A percentile compares a stretch with the other conserved stretches of the same genome.
Evolutionary conservation across 768 basidiomycete species (phyloP).

Genomic region (Amanita rubescens): DNA sequence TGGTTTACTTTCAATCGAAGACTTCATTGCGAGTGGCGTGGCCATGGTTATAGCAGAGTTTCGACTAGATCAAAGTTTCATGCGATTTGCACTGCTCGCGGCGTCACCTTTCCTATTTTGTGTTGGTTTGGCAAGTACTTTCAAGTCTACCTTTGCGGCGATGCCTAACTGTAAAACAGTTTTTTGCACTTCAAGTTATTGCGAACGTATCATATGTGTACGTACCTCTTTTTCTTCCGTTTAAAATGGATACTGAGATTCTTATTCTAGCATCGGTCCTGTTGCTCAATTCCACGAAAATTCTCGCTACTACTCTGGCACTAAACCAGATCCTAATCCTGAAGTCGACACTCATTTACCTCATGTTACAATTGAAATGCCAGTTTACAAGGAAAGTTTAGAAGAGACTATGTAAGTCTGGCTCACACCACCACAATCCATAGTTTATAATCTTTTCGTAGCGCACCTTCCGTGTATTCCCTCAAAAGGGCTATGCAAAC

Average conservation of each 20-base stretch:
- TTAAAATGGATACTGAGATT: conserved; percentile 54
- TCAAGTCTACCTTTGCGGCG: neutral
- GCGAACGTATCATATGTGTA: conserved; percentile 61
- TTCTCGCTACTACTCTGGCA: conserved; percentile 75
- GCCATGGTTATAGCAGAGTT: conserved; percentile 58
- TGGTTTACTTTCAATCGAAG: conserved; percentile 26
- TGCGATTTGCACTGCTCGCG: conserved; percentile 57
- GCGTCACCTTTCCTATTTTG: conserved; percentile 71
- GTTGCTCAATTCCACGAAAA: conserved; percentile 84
- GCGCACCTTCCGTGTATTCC: conserved; percentile 67
- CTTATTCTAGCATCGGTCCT: conserved; percentile 58
- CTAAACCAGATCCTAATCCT: conserved; percentile 51
- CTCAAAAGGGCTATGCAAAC: conserved; percentile 84
- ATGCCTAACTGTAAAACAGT: conserved; percentile 32
- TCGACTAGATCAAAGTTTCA: conserved; percentile 53
- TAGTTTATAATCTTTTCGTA: conserved; percentile 21
- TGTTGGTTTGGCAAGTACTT: conserved; percentile 53
- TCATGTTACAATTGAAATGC: conserved; percentile 75
- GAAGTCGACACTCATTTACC: conserved; percentile 60
- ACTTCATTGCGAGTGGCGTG: conserved; percentile 61
- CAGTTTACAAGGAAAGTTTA: conserved; percentile 83
- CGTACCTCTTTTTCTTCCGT: conserved; percentile 24
- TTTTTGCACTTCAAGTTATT: conserved; percentile 67
- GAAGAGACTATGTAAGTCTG: conserved; percentile 70
- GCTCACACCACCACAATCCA: neutral